These are phyloP conservation scores for Exophiala xenobiotica DNA, from an alignment of 2,329 filamentous ascomycete genomes.

Conservation along the genomic window DNA sequence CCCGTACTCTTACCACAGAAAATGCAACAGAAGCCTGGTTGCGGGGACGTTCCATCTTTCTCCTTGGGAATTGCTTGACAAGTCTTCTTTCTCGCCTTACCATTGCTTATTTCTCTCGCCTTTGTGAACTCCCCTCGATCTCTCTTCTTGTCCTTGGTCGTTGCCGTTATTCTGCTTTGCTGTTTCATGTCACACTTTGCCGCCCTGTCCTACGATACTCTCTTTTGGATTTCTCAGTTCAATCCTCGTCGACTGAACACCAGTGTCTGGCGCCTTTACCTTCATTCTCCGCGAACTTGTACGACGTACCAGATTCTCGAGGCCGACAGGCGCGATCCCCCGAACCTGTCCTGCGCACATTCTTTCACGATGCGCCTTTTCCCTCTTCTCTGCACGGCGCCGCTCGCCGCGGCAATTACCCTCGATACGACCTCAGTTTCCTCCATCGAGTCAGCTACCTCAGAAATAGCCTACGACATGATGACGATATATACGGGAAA, in stretches of 20 bases:
- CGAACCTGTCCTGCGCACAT: neutral
- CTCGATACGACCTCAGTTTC: constrained; percentile 12
- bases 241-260: too few species aligned
- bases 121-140: neutral
- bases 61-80: neutral
- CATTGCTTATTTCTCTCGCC: neutral
- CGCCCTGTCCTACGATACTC: too few species aligned
- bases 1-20: too few species aligned
- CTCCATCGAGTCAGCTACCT: constrained; percentile 36
- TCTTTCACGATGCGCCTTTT: neutral
- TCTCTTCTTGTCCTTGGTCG: neutral
- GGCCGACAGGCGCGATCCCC: neutral
- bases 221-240: neutral
- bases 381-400: constrained; percentile 3
- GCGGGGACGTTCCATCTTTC: neutral
- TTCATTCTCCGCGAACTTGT: neutral
- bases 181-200: too few species aligned
- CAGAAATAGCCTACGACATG: constrained; percentile 41
- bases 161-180: neutral
- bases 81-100: neutral
- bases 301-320: neutral
- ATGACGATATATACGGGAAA: constrained; percentile 41
- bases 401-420: constrained; percentile 15
- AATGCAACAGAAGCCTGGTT: too few species aligned
- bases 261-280: neutral